Evolutionary conservation across 2,329 filamentous ascomycete genomes (phyloP), one percentile per base, ranked within the genome.

Genomic region (Tolypocladium ophioglossoides): DNA sequence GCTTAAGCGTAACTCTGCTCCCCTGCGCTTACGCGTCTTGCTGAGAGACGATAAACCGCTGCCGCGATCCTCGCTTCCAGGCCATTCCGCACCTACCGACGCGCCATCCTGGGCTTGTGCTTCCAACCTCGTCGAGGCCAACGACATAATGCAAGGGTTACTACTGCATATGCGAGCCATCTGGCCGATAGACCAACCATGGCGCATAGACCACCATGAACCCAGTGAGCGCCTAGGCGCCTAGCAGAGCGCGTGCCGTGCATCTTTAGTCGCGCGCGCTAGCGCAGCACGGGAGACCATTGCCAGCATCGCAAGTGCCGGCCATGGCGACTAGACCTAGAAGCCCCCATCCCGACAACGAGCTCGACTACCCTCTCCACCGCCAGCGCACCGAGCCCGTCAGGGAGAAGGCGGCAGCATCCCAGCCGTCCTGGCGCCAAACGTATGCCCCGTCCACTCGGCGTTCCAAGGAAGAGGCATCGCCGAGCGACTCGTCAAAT

Each of bases 381-480:
- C 68, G 64, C 55, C 70, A 69, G 1, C 73, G 78, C 12, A 63
- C 72, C 11, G 70, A 73, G 51, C 66, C 73, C 2, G 66, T 75
- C 35, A 65, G 64, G 53, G 68, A 73, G 51, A 76, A 75, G 50
- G 68, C 70, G 3, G 52, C 50, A 0, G 65, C 66, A 1, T 58
- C 61, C 3, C 69, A 0, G 73, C 78, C 0, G 67, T 76, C 3
- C 73, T 82, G 61, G 72, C 72, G 1, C 67, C 84, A 53, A 74
- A 78, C 53, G 57, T 78, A 2, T 80, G 78, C 56, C 74, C 67
- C 18, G 78, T 82, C 6, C 72, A 82, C 56, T 79, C 80, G 1
- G 66, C 61, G 0, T 80, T 75, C 54, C 80, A 83, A 61, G 68
- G 78, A 12, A 63, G 62, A n/a, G 75, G 77, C 0, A 69, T 78